Evolutionary conservation across 116 monocot species (phyloP).

Genomic region (Thalassia testudinum): DNA sequence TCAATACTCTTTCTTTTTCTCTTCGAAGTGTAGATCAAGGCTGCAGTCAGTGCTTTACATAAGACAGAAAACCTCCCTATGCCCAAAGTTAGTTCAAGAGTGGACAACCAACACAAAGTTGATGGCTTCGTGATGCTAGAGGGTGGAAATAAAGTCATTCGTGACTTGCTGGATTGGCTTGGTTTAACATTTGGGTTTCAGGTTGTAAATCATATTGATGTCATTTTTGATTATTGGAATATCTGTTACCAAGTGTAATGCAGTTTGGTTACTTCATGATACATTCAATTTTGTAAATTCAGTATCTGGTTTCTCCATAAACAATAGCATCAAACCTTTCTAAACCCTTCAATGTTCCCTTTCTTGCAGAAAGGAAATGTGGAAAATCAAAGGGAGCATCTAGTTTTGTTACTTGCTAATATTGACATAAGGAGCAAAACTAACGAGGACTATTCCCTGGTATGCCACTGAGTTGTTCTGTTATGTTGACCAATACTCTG

Average conservation of each 20-base stretch:
- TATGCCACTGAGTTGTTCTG: conserved; percentile 5
- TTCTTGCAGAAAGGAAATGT: conserved; percentile 87
- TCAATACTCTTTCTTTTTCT: conserved; percentile 1
- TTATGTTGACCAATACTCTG: too few relatives aligned
- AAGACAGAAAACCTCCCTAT: conserved; percentile 45
- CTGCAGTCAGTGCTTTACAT: conserved; percentile 54
- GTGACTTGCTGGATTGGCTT: conserved; percentile 97
- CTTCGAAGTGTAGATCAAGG: conserved; percentile 48
- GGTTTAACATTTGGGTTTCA: conserved; percentile 77
- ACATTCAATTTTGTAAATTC: not conserved
- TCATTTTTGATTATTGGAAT: not conserved
- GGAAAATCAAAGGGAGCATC: conserved; percentile 90
- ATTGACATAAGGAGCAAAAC: conserved; percentile 42
- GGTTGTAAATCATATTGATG: conserved; percentile 15
- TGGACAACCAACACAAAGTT: conserved; percentile 5
- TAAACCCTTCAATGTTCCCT: not conserved
- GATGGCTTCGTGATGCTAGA: conserved; percentile 17
- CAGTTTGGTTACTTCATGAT: not conserved
- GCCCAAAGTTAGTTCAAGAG: conserved; percentile 24
- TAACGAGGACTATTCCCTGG: conserved; percentile 32
- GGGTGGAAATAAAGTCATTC: conserved; percentile 20
- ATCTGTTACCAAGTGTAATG: not conserved
- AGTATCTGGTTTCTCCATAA: not conserved
- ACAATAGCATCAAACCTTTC: too few relatives aligned
- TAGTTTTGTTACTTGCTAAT: conserved; percentile 91